Evolutionary conservation across 2,329 filamentous ascomycete species (phyloP), one percentile per base, ranked within the genome.

Genomic region (Hymenoscyphus albidus): DNA sequence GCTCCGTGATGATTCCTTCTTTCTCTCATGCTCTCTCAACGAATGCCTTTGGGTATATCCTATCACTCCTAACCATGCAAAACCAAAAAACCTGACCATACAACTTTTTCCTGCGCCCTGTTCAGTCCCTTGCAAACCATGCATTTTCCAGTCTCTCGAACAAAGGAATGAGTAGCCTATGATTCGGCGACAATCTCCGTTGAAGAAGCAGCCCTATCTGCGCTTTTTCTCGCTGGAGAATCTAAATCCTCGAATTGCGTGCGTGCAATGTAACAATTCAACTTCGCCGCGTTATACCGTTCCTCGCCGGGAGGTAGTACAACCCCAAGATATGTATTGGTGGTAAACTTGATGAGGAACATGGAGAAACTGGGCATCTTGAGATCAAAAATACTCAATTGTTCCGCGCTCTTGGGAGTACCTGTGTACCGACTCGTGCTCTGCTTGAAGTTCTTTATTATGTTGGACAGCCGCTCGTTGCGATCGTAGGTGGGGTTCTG

Each of bases 361-460:
- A 97, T 89, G 78, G 92, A 96, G 80, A 98, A 98, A 65, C 85
- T 84, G 56, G 85, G 81, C 63, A 90, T 88, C 77, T 92, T 93
- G 78, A 93, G 87, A 77, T 93, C 89, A 80, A 94, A 89, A 71
- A 92, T 83, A 58, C 87, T 86, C 72, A 94, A 93, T 77, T 93
- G 90, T 77, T 92, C 91, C 4, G 89, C 88, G 69, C 90, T 91
- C 62, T 90, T 88, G n/a, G 90, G 89, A 32, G 90, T 90, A 59
- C 90, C 89, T 1, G 90, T 93, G 77, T 91, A 92, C 71, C 89
- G 87, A 63, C 86, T 88, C 66, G 86, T 85, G 68, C 82, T 86
- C 80, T 98, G 94, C 81, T 98, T 99, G 81, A 98, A 97, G 65
- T 94, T 93, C 80, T 99, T 99, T 79, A 99, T 90, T 74, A 99